Percentiles rank a stretch among this genome's conserved stretches.
Conservation (phyloP, 2,329 filamentous ascomycete genomes). For the Aspergillus pseudonomiae region DNA sequence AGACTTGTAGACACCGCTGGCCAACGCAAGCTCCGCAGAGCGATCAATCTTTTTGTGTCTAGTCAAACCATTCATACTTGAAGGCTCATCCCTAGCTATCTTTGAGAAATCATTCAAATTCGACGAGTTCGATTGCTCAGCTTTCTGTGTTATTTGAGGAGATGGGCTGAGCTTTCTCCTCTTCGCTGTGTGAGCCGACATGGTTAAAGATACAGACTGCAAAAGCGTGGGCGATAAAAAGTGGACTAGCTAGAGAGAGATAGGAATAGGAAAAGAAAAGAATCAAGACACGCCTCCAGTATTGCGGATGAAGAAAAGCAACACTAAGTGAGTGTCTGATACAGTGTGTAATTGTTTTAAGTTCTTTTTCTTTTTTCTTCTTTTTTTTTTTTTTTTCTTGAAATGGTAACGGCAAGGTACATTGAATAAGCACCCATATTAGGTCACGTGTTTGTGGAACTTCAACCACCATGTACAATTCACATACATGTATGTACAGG, state of each 20-base stretch:
- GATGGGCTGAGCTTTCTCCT: constrained; percentile 51
- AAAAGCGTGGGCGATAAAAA: neutral
- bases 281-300: neutral
- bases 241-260: neutral
- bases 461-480: too few species aligned
- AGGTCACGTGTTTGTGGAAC: neutral
- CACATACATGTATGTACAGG: too few species aligned
- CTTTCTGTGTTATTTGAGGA: constrained; percentile 26
- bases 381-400: neutral
- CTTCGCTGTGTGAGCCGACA: constrained; percentile 45
- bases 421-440: neutral
- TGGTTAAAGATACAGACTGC: constrained; percentile 12
- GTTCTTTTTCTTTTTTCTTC: neutral
- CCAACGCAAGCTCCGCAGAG: constrained; percentile 39
- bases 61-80: constrained; percentile 12
- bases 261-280: too few species aligned
- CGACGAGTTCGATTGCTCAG: neutral
- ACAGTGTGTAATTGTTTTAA: neutral
- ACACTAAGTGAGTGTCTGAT: neutral
- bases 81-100: constrained; percentile 21
- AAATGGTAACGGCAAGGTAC: neutral
- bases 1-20: constrained; percentile 63
- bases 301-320: neutral
- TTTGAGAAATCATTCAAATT: constrained; percentile 24
- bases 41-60: constrained; percentile 28